A percentile compares a stretch with the other conserved stretches of the same genome.
Evolutionary conservation across 202 grass and related monocot species (phyloP).

Genomic region (Bolboschoenoplectus hybrid): DNA sequence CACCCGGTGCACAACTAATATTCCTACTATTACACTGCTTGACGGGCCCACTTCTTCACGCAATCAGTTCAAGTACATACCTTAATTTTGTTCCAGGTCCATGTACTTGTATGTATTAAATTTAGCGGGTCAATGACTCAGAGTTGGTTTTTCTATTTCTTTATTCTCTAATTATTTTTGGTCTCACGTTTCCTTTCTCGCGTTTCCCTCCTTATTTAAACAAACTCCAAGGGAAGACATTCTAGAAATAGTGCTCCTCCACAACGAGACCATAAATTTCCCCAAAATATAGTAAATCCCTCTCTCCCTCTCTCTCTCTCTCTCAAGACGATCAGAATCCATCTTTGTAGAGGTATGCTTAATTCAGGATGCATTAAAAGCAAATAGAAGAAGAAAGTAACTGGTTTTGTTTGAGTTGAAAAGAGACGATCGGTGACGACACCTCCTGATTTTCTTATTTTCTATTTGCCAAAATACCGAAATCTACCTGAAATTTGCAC

Average conservation of each 20-base stretch:
- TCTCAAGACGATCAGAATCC: conserved; percentile 25
- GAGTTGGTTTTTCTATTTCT: conserved; percentile 13
- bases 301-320: not conserved
- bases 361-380: not conserved
- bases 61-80: not conserved
- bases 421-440: conserved; percentile 1
- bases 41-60: not conserved
- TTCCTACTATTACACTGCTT: not conserved
- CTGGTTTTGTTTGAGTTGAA: not conserved
- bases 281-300: not conserved
- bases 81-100: not conserved
- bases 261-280: not conserved
- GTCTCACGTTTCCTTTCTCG: not conserved
- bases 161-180: conserved; percentile 22
- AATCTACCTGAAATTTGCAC: not conserved
- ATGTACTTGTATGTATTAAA: not conserved
- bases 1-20: not conserved
- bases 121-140: conserved; percentile 13
- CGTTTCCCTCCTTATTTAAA: conserved; percentile 37
- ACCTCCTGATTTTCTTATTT: not conserved
- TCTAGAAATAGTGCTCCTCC: conserved; percentile 12
- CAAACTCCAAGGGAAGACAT: not conserved
- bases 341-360: conserved; percentile 33
- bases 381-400: not conserved
- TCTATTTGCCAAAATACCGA: not conserved